Conservation (phyloP, 169 alveolate genomes). For the Cryptosporidium ubiquitum region DNA sequence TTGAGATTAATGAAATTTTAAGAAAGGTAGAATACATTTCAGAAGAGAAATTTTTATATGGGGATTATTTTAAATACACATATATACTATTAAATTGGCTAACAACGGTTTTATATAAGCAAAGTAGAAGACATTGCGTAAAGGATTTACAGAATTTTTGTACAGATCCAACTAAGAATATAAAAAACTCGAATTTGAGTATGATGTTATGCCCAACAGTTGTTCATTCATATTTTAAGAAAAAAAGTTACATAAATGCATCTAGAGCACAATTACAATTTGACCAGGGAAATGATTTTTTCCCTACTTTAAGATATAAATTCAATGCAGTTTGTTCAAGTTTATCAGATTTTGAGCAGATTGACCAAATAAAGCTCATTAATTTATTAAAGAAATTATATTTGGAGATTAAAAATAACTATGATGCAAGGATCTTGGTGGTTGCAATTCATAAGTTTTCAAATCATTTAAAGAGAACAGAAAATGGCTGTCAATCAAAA, state of each 20-base stretch:
- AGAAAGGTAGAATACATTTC: background rate
- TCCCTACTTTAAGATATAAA: background rate
- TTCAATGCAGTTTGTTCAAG: background rate
- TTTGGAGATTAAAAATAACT: slow-evolving; percentile 41
- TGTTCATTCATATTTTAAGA: slow-evolving; percentile 15
- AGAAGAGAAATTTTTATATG: background rate
- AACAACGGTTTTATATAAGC: slow-evolving; percentile 14
- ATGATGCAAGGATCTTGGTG: slow-evolving; percentile 29
- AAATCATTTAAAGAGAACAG: background rate
- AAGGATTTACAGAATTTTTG: slow-evolving; percentile 3
- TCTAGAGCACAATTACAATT: background rate
- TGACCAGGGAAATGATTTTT: background rate
- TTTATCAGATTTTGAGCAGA: background rate
- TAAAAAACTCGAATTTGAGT: background rate
- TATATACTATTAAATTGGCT: slow-evolving; percentile 35
- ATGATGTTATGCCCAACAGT: slow-evolving; percentile 14
- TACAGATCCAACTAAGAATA: background rate
- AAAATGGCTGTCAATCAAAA: background rate
- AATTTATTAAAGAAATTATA: slow-evolving; percentile 2
- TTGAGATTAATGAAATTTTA: slow-evolving; percentile 8
- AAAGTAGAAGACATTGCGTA: slow-evolving; percentile 12
- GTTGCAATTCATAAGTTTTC: slow-evolving; percentile 20
- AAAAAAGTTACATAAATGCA: background rate
- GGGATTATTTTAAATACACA: slow-evolving; percentile 1
- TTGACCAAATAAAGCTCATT: background rate